phyloP scores from a whole-genome alignment of 257 asterid genomes.

The Anisodus tanguticus region DNA sequence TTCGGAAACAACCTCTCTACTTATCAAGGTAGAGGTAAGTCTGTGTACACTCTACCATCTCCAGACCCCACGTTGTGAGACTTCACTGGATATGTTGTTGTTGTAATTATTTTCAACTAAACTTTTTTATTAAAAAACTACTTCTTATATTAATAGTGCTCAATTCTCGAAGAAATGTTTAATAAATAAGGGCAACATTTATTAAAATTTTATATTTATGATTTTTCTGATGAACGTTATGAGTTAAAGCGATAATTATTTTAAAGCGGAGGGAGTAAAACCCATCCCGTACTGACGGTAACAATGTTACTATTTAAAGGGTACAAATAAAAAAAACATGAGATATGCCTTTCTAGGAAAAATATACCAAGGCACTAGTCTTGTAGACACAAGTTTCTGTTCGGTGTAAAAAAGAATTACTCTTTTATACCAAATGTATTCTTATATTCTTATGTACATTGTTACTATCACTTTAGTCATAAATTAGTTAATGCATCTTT shows the following conservation, averaged over 20 bases:
- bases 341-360: background rate
- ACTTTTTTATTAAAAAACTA: no score
- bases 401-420: background rate
- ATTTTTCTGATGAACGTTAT: no score
- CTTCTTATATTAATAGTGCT: no score
- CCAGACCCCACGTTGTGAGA: no score
- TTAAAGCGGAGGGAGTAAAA: background rate
- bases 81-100: no score
- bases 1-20: no score
- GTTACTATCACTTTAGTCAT: background rate
- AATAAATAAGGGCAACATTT: no score
- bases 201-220: no score
- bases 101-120: no score
- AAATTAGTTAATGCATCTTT: background rate
- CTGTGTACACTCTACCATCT: no score
- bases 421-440: background rate
- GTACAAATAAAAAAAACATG: background rate
- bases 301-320: conserved; percentile 12
- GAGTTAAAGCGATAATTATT: background rate
- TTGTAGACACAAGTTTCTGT: background rate
- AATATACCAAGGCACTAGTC: background rate
- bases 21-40: no score
- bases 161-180: no score
- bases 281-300: background rate
- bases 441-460: background rate